phyloP scores from a whole-genome alignment of 805 yeast genomes.

The Ogataea pignaliae region DNA sequence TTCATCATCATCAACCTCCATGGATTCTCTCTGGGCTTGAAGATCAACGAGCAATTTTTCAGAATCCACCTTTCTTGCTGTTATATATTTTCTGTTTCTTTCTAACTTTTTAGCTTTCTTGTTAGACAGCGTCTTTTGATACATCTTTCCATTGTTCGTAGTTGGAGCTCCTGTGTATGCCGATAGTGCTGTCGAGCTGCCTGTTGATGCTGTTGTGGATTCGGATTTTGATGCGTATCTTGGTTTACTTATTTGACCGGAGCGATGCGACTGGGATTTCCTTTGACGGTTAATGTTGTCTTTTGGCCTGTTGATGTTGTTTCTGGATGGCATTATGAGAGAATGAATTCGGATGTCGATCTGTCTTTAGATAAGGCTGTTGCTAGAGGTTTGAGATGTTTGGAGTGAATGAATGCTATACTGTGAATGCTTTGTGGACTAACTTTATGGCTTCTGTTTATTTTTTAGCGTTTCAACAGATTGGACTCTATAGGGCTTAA shows the following conservation, averaged over 20 bases:
- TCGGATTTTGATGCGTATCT: constrained; percentile 1
- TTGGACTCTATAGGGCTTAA: too few species aligned
- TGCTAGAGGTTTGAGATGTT: too few species aligned
- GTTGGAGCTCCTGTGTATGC: constrained; percentile 35
- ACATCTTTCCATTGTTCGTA: constrained; percentile 26
- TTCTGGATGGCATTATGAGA: constrained; percentile 69
- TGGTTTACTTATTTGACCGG: constrained; percentile 2
- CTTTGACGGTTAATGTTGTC: constrained; percentile 47
- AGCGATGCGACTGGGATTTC: constrained; percentile 35
- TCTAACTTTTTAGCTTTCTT: constrained; percentile 76
- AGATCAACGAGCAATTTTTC: constrained; percentile 44
- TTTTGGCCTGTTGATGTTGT: constrained; percentile 78
- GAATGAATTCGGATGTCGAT: too few species aligned
- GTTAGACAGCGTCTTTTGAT: constrained; percentile 64
- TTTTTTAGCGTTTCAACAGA: too few species aligned
- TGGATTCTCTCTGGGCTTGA: constrained; percentile 44
- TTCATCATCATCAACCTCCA: constrained; percentile 43
- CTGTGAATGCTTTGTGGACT: too few species aligned
- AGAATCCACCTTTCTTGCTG: constrained; percentile 41
- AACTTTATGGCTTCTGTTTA: too few species aligned
- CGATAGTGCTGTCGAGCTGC: constrained; percentile 34
- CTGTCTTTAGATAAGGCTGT: too few species aligned
- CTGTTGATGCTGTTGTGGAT: constrained; percentile 3
- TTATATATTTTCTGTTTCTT: constrained; percentile 71
- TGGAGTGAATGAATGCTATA: too few species aligned